Evolutionary conservation across 1,284 basidiomycete species (phyloP), one percentile per base, ranked within the genome.

Genomic region (Boletellus deceptivus): DNA sequence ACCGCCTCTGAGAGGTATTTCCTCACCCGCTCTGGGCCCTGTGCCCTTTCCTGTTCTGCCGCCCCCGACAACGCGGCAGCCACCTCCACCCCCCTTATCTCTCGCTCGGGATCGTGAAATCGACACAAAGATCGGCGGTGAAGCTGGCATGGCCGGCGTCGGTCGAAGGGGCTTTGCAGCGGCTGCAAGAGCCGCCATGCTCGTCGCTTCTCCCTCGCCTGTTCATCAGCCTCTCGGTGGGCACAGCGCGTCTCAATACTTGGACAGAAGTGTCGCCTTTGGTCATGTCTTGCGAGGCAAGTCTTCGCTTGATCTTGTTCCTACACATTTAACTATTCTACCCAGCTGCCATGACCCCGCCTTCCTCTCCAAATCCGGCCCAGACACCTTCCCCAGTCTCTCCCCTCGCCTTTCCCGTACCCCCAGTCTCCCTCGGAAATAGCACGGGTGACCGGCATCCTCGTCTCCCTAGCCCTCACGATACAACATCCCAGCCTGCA

Each of bases 141-240:
- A 79, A 55, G 90, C 90, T 6, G 91, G 91, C 0, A 93, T 93
- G 91, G 91, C 91, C 0, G 91, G 91, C 16, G 91, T 94, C 3
- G 91, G 91, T 5, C 73, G 91, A 53, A 75, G 91, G 55, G 91
- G 89, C 0, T 93, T 94, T 56, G 87, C 86, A 2, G 89, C 91
- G 8, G 90, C 82, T 8, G 86, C 89, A 34, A 76, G 82, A 37
- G 84, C 84, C 0, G 87, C 85, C 2, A 77, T 88, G 78, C 78
- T 85, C 57, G 64, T 70, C 31, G 13, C 61, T 18, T 68, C 50
- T 47, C 57, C 48, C 49, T 52, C 60, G 24, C 49, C 58, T 20
- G 39, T 47, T 9, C 43, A 44, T 20, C 50, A 39, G 29, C 43
- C 44, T 16, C 13, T 33, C 11, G 68, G 69, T 62, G 69, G 76